Percentiles rank a stretch among this genome's conserved stretches.
These are phyloP conservation scores for Abelmoschus esculentus DNA, from an alignment of 345 rosid species.

Conservation along the genomic window DNA sequence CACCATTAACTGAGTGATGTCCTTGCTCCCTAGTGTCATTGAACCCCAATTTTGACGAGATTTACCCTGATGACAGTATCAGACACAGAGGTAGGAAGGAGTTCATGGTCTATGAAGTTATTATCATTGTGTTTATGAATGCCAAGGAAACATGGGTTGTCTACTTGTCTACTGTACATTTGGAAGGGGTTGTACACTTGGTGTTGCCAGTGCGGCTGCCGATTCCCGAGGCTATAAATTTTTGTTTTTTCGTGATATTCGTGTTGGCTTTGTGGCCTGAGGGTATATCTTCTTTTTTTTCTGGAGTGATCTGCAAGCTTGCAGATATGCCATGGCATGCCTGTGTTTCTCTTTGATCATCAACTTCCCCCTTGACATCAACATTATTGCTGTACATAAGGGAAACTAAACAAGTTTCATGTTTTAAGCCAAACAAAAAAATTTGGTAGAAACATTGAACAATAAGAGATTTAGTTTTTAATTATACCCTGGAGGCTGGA, in stretches of 20 bases:
- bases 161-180: slow-evolving; percentile 19
- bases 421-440: background rate
- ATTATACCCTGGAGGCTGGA: background rate
- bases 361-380: slow-evolving; percentile 10
- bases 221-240: slow-evolving; percentile 13
- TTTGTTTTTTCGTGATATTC: background rate
- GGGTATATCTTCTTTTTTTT: background rate
- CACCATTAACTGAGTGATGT: slow-evolving; percentile 16
- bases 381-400: slow-evolving; percentile 36
- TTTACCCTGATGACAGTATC: slow-evolving; percentile 9
- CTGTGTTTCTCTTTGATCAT: slow-evolving; percentile 8
- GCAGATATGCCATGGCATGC: slow-evolving; percentile 19
- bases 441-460: slow-evolving; percentile 26
- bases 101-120: slow-evolving; percentile 1
- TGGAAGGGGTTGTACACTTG: slow-evolving; percentile 15
- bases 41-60: slow-evolving; percentile 36
- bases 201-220: slow-evolving; percentile 13
- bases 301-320: slow-evolving; percentile 19
- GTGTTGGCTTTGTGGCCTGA: slow-evolving; percentile 4
- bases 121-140: background rate
- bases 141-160: slow-evolving; percentile 12
- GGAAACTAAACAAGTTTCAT: background rate
- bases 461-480: slow-evolving; percentile 30
- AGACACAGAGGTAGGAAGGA: slow-evolving; percentile 11
- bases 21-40: background rate